Conservation (phyloP, 805 yeast species). For the Candida sonorensis region DNA sequence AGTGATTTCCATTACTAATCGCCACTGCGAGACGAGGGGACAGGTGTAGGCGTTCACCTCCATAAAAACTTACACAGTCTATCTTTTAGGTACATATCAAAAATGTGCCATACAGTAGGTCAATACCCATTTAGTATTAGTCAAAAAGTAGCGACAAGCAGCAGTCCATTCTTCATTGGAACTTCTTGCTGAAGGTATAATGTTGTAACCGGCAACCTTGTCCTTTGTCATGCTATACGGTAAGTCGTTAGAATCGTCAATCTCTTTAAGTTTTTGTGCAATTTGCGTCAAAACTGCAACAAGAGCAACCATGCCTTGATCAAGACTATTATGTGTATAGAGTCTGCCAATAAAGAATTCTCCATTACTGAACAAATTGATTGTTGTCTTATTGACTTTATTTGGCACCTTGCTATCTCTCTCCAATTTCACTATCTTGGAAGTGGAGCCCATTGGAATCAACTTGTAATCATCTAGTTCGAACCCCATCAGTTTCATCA, state of each 20-base stretch:
- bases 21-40: too few relatives aligned
- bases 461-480: slow-evolving; percentile 54
- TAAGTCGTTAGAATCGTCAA: slow-evolving; percentile 52
- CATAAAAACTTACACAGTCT: too few relatives aligned
- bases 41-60: too few relatives aligned
- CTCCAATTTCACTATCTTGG: slow-evolving; percentile 58
- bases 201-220: slow-evolving; percentile 68
- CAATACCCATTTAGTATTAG: slow-evolving; percentile 78
- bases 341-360: slow-evolving; percentile 66
- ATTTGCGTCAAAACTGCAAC: slow-evolving; percentile 54
- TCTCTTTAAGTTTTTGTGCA: slow-evolving; percentile 33
- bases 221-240: slow-evolving; percentile 73
- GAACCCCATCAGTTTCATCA: slow-evolving; percentile 49
- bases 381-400: slow-evolving; percentile 31
- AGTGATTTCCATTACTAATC: too few relatives aligned
- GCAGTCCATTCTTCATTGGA: slow-evolving; percentile 82
- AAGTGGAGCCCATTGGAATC: slow-evolving; percentile 79
- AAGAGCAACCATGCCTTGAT: slow-evolving; percentile 74
- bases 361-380: slow-evolving; percentile 62
- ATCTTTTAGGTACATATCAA: too few relatives aligned
- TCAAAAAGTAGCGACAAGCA: slow-evolving; percentile 75
- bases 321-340: slow-evolving; percentile 70
- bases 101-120: slow-evolving; percentile 53
- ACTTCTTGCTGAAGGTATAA: slow-evolving; percentile 55
- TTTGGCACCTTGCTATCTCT: slow-evolving; percentile 28